Evolutionary conservation across 139 green algal genomes (phyloP), one percentile per base, ranked within the genome.

Genomic region (Chlamydomonas applanata): DNA sequence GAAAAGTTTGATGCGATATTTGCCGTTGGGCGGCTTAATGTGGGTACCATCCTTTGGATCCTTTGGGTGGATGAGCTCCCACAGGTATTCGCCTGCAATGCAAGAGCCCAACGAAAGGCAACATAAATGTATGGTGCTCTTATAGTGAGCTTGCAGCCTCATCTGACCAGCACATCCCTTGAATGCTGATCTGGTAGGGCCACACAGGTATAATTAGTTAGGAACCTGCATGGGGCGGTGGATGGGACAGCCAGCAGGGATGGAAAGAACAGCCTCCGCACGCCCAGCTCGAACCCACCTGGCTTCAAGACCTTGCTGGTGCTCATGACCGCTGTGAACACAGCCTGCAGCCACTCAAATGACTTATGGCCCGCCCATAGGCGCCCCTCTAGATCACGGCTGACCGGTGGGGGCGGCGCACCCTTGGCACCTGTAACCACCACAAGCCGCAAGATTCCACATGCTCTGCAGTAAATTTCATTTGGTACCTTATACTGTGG

Each of bases 51-150:
- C 83, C 65, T 87, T 87, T 19, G 64, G 36, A 57, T 90, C 87
- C 65, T 92, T 85, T 3, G 89, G 90, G 35, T 83, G 80, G 46
- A 95, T 89, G n/a, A 88, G 82, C 83, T 93, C 87, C 88, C 86
- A 95, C 29, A 95, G 53, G 60, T 86, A 91, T 20, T 88, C 62
- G 19, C 81, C 84, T 29, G 76, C 65, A 36, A 40, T 49, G 40
- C 40, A 49, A 49, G 40, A 19, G 40, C 40, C 7, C 7, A 49
- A 19, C 40, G 29, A 5, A 76, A n/a, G n/a, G n/a, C n/a, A n/a
- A n/a, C n/a, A n/a, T n/a, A n/a, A n/a, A n/a, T n/a, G n/a, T n/a
- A n/a, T n/a, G n/a, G n/a, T n/a, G n/a, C n/a, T n/a, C 54, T 27
- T 62, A 27, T n/a, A 62, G 29, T 14, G 17, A 17, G 17, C 17